Percentiles rank a stretch among this genome's conserved stretches.
phyloP scores from a whole-genome alignment of 2,329 filamentous ascomycete species.

The Pseudogymnoascus sp. region DNA sequence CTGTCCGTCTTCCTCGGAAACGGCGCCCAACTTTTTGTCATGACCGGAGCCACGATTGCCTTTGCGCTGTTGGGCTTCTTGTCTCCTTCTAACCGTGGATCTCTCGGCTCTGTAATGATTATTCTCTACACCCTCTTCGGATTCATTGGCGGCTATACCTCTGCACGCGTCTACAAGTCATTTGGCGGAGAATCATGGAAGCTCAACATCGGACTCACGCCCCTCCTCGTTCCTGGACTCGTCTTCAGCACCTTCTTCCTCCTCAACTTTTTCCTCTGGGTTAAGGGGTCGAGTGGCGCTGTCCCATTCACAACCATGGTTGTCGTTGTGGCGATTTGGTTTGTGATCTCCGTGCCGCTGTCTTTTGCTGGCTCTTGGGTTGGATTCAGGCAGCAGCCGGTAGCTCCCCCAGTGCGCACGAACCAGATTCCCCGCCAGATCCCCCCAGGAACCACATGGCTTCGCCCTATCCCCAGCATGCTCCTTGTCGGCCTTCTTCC shows the following conservation, averaged over 20 bases:
- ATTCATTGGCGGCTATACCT: conserved; percentile 85
- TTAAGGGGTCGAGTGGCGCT: conserved; percentile 81
- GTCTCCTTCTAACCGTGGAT: conserved; percentile 90
- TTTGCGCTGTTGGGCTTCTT: conserved; percentile 93
- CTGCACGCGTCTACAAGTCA: conserved; percentile 86
- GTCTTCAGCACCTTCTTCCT: conserved; percentile 88
- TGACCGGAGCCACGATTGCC: conserved; percentile 88
- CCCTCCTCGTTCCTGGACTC: conserved; percentile 72
- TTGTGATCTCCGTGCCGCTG: conserved; percentile 87
- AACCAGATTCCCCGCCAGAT: conserved; percentile 99
- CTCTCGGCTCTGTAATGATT: conserved; percentile 85
- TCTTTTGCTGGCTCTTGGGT: conserved; percentile 88
- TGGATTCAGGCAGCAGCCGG: conserved; percentile 66
- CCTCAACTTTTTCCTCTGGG: conserved; percentile 93
- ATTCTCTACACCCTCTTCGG: conserved; percentile 89
- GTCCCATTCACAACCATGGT: conserved; percentile 97
- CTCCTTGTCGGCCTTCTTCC: conserved; percentile 85
- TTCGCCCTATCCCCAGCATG: conserved; percentile 82
- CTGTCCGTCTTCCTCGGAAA: conserved; percentile 86
- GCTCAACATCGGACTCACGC: conserved; percentile 81
- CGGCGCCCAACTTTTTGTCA: conserved; percentile 92
- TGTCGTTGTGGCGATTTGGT: conserved; percentile 89
- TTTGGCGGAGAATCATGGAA: conserved; percentile 93
- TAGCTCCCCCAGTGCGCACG: conserved; percentile 78
- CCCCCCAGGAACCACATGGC: conserved; percentile 72